These are phyloP conservation scores for Candida nitratophila DNA, from an alignment of 805 yeast genomes.

Conservation along the genomic window DNA sequence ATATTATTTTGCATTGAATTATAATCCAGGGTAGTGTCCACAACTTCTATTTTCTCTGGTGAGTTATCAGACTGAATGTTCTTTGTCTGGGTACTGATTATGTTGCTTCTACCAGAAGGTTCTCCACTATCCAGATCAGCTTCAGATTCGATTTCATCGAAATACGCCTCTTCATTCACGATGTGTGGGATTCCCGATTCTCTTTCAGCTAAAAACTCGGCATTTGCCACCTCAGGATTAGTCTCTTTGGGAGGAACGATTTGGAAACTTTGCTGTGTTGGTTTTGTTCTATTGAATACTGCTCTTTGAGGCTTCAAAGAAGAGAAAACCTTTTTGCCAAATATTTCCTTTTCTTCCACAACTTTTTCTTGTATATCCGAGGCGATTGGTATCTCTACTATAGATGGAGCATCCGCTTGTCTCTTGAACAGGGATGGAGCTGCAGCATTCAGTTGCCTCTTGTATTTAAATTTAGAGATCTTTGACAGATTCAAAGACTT, in stretches of 20 bases:
- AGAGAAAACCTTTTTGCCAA: no score
- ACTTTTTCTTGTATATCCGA: not conserved
- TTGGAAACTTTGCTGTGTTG: not conserved
- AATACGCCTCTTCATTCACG: not conserved
- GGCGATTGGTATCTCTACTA: not conserved
- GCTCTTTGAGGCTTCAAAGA: no score
- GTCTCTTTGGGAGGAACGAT: not conserved
- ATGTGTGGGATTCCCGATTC: not conserved
- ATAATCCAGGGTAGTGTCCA: slow-evolving; percentile 33
- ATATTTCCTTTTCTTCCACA: no score
- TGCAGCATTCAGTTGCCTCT: not conserved
- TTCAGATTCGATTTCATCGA: not conserved
- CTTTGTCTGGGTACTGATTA: slow-evolving; percentile 1
- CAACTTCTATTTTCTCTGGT: slow-evolving; percentile 7
- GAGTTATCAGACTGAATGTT: not conserved
- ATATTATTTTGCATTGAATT: slow-evolving; percentile 34
- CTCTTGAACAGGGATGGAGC: not conserved
- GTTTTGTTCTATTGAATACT: not conserved
- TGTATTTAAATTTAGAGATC: slow-evolving; percentile 8
- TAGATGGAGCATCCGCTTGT: not conserved
- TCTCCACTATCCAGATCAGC: slow-evolving; percentile 2
- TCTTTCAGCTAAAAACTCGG: not conserved
- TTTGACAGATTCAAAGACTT: slow-evolving; percentile 1
- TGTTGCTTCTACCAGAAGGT: not conserved
- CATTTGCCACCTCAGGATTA: not conserved